Evolutionary conservation across 805 yeast species (phyloP), one percentile per base, ranked within the genome.

Genomic region (Ogataea ganodermae): DNA sequence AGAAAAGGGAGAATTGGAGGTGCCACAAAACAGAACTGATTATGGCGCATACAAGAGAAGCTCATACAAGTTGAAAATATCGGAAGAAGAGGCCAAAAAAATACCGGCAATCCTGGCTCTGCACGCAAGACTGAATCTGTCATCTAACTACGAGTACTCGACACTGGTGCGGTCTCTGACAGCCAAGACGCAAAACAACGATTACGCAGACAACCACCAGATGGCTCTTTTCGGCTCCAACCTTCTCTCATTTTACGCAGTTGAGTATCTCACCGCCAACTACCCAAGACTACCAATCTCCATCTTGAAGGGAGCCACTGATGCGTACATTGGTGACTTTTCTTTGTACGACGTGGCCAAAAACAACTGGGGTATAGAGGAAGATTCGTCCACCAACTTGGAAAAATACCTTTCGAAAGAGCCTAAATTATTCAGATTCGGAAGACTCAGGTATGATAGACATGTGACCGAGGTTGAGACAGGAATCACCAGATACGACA

Each of bases 271-370:
- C 49, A 70, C 89, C 58, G 68, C 83, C 42, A 81, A 78, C 55
- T 90, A 90, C 65, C 99, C 99, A 45, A 80, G 99, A 64, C 75
- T 94, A 42, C 99, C 99, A 14, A 76, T 85, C 51, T 78, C 81
- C 7, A 84, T 91, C 22, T 77, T 89, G 47, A 80, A 83, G 57
- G 81, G 83, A 6, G 88, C 96, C 0, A 83, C 86, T 7, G 84
- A 87, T 56, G 78, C 94, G 0, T 87, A 82, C 62, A 76, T 86
- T 61, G 87, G 92, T 3, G 78, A 80, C 28, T 77, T 74, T 13
- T 76, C 89, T 0, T 72, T 94, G 48, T 71, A 80, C 30, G 78
- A 77, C 42, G 71, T 90, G 21, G 97, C 90, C 28, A 76, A 75
- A 59, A 61, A 63, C 40, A 61, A 71, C 16, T 94, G 97, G 97